Conservation (phyloP, 2,329 filamentous ascomycete genomes). For the Ascochyta viciae-villosae region DNA sequence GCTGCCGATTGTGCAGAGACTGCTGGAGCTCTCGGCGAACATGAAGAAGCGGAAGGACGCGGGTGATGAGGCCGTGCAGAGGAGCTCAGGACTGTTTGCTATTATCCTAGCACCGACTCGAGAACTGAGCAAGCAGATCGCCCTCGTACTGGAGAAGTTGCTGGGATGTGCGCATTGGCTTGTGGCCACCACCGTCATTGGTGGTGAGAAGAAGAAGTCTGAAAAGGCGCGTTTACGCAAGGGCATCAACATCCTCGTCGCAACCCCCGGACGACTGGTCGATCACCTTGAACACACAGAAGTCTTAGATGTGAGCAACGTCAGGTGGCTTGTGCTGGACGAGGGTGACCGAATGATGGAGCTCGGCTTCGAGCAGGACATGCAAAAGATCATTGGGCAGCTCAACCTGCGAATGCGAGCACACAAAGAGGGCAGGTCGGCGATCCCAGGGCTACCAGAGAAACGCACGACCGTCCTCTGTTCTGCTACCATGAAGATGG, state of each 20-base stretch:
- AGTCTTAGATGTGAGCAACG: slow-evolving; percentile 83
- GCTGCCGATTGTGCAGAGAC: slow-evolving; percentile 86
- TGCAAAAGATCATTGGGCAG: slow-evolving; percentile 83
- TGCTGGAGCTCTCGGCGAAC: slow-evolving; percentile 73
- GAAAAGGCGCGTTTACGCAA: slow-evolving; percentile 95
- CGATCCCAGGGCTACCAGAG: slow-evolving; percentile 71
- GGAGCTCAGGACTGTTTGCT: slow-evolving; percentile 89
- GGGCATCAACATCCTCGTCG: slow-evolving; percentile 93
- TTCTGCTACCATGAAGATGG: slow-evolving; percentile 98
- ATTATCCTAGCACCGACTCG: slow-evolving; percentile 93
- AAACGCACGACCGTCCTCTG: slow-evolving; percentile 88
- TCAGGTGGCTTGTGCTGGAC: slow-evolving; percentile 92
- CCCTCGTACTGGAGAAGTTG: slow-evolving; percentile 82
- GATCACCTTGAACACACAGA: slow-evolving; percentile 95
- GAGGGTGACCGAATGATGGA: slow-evolving; percentile 99
- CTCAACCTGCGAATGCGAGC: slow-evolving; percentile 71
- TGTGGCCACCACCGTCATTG: slow-evolving; percentile 83
- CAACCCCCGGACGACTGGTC: slow-evolving; percentile 87
- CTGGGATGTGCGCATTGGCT: slow-evolving; percentile 93
- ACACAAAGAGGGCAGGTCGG: slow-evolving; percentile 65
- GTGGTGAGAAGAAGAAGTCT: slow-evolving; percentile 75
- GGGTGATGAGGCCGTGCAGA: slow-evolving; percentile 63
- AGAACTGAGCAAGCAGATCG: slow-evolving; percentile 94
- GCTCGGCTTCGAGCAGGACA: slow-evolving; percentile 92
- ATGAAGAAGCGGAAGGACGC: slow-evolving; percentile 51